Evolutionary conservation across 306 rosid species (phyloP), one percentile per base, ranked within the genome.

Genomic region (Sphenostylis stenocarpa): DNA sequence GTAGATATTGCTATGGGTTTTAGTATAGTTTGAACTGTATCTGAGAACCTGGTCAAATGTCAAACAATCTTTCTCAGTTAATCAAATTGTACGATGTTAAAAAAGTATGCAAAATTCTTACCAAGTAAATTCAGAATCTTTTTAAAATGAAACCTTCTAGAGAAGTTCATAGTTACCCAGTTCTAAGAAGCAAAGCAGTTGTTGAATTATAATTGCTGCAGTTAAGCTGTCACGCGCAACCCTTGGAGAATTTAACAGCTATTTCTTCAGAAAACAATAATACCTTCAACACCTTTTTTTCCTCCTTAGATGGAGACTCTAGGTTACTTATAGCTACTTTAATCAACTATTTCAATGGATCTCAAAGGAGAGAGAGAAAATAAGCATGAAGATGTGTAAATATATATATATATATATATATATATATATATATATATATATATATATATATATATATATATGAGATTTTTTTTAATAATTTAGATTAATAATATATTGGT

Each of bases 201-300:
- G 66, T 51, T 73, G 57, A 75, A 39, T 69, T 76, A 67, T 61
- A 44, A 51, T 62, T 26, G 73, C 26, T 29, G 78, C 31, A 33
- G 85, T 81, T 76, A 65, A 78, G 72, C 73, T 72, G 56, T 44
- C 67, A 51, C 26, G 36, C 70, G 70, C 48, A 80, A 71, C 17
- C 34, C 8, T 52, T 52, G 45, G 4, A 52, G 26, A 28, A 60
- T 23, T 48, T 10, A 57, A 45, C 14, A 41, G 1, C 16, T 38
- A 38, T 38, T 38, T 38, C 43, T 38, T 38, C 3, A 38, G 12
- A 12, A 41, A 41, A 3, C 14, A 41, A 0, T 11, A 3, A 41
- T 12, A 41, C 14, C 12, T 7, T 77, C 21, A 6, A 51, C 34
- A 4, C 39, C n/a, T 15, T 67, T 44, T 13, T 56, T 73, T 73